Conservation (phyloP, 1,139 yeast species). For the Hanseniaspora uvarum region DNA sequence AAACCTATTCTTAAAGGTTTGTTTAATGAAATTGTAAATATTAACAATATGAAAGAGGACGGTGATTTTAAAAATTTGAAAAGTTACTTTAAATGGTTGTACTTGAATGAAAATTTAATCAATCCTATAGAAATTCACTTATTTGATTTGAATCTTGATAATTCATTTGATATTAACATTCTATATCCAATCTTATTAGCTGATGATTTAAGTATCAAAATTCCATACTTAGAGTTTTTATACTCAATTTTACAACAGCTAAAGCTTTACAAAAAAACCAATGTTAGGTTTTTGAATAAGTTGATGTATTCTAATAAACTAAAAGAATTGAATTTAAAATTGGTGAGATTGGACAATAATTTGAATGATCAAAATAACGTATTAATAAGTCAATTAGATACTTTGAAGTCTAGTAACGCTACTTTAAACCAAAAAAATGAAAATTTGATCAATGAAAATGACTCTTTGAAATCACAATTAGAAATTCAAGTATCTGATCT, state of each 20-base stretch:
- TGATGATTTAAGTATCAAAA: slow-evolving; percentile 72
- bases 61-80: slow-evolving; percentile 8
- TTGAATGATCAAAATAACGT: slow-evolving; percentile 9
- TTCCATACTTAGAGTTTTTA: slow-evolving; percentile 80
- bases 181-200: slow-evolving; percentile 80
- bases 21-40: slow-evolving; percentile 59
- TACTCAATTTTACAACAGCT: slow-evolving; percentile 71
- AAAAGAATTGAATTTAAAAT: slow-evolving; percentile 1
- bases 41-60: slow-evolving; percentile 26
- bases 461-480: slow-evolving; percentile 24
- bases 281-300: slow-evolving; percentile 34
- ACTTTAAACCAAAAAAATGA: slow-evolving; percentile 18
- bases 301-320: slow-evolving; percentile 23
- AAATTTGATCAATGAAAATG: slow-evolving; percentile 19
- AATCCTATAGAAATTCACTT: slow-evolving; percentile 27
- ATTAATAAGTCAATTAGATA: slow-evolving; percentile 17
- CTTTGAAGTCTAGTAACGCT: slow-evolving; percentile 23
- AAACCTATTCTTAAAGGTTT: slow-evolving; percentile 77
- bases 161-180: slow-evolving; percentile 54
- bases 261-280: slow-evolving; percentile 38
- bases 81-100: slow-evolving; percentile 9
- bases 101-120: slow-evolving; percentile 23
- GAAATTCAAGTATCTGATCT: slow-evolving; percentile 20
- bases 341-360: slow-evolving; percentile 6
- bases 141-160: slow-evolving; percentile 35